phyloP scores from a whole-genome alignment of 805 yeast genomes.

The Cyberlindnera nakhonratchasimensis region DNA sequence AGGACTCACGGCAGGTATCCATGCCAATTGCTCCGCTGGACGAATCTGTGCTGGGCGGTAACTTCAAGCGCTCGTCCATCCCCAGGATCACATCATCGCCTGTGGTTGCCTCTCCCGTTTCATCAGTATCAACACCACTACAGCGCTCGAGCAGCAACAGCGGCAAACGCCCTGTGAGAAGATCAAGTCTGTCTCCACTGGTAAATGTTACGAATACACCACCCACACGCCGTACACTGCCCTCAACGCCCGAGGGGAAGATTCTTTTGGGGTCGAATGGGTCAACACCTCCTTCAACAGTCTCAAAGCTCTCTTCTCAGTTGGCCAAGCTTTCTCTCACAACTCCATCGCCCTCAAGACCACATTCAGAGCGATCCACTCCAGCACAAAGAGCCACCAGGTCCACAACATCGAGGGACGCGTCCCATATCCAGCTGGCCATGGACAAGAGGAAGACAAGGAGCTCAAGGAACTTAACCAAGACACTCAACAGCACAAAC shows the following conservation, averaged over 20 bases:
- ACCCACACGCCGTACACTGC: background rate
- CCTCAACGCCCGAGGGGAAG: background rate
- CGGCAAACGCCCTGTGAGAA: slow-evolving; percentile 1
- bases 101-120: slow-evolving; percentile 13
- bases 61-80: slow-evolving; percentile 18
- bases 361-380: background rate
- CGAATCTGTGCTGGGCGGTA: slow-evolving; percentile 12
- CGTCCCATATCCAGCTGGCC: slow-evolving; percentile 1
- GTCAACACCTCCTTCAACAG: slow-evolving; percentile 18
- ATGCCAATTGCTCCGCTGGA: slow-evolving; percentile 21
- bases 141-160: background rate
- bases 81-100: slow-evolving; percentile 23
- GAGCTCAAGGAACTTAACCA: background rate
- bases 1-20: slow-evolving; percentile 18
- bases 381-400: background rate
- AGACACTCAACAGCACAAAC: background rate
- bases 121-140: slow-evolving; percentile 1
- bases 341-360: slow-evolving; percentile 10
- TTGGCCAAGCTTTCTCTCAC: slow-evolving; percentile 14
- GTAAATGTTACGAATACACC: slow-evolving; percentile 8
- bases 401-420: background rate
- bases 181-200: slow-evolving; percentile 14
- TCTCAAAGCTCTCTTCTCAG: slow-evolving; percentile 17
- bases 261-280: background rate
- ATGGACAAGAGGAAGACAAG: slow-evolving; percentile 7